These are phyloP conservation scores for Didymella pomorum DNA, from an alignment of 2,329 filamentous ascomycete genomes.

Conservation along the genomic window DNA sequence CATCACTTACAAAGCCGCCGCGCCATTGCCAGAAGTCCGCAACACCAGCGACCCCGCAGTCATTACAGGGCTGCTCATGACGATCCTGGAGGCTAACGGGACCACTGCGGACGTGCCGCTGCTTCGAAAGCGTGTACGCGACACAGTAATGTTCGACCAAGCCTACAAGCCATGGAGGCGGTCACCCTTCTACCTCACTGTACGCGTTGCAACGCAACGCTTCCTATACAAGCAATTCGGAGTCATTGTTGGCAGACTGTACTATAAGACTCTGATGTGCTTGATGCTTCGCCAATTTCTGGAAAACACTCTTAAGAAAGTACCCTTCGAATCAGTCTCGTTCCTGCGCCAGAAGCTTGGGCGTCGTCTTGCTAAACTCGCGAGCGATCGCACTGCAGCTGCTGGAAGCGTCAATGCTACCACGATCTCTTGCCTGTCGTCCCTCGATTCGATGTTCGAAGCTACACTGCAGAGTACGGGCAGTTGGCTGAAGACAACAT, in stretches of 20 bases:
- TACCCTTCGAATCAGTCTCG: constrained; percentile 49
- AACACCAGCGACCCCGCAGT: constrained; percentile 66
- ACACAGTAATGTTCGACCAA: constrained; percentile 65
- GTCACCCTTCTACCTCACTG: constrained; percentile 67
- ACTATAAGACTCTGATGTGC: constrained; percentile 68
- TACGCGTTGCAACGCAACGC: constrained; percentile 66
- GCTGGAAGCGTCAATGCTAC: not conserved
- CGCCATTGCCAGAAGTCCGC: constrained; percentile 61
- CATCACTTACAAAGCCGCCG: constrained; percentile 60
- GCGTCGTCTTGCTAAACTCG: constrained; percentile 66
- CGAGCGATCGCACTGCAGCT: constrained; percentile 47
- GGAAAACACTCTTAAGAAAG: constrained; percentile 43
- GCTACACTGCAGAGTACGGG: constrained; percentile 23
- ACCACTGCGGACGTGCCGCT: constrained; percentile 42
- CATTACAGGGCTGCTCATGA: constrained; percentile 67
- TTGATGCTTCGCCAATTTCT: constrained; percentile 59
- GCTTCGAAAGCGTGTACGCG: constrained; percentile 67
- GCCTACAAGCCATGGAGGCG: constrained; percentile 67
- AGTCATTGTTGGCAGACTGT: constrained; percentile 53
- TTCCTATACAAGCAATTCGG: constrained; percentile 57
- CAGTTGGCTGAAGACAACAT: constrained; percentile 29
- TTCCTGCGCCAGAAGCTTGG: constrained; percentile 63
- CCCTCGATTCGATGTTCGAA: constrained; percentile 25
- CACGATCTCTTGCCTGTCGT: not conserved
- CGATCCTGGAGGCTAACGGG: constrained; percentile 66